These are phyloP conservation scores for Debaryomyces sp. DNA, from an alignment of 1,139 yeast species.

Conservation along the genomic window DNA sequence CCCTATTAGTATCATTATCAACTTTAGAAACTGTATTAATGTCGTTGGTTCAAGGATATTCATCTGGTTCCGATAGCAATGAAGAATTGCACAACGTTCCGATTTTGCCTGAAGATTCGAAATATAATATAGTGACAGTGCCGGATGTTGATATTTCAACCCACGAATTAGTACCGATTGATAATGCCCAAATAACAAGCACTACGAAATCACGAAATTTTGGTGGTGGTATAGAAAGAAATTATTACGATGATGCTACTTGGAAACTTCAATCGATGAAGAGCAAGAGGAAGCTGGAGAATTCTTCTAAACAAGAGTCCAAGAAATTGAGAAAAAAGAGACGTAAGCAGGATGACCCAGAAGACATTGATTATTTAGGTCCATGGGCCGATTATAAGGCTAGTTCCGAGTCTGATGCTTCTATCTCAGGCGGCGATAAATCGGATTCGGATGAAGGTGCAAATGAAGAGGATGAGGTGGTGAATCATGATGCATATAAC, in stretches of 20 bases:
- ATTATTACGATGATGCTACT: slow-evolving; percentile 29
- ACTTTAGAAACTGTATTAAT: slow-evolving; percentile 9
- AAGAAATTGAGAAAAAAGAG: slow-evolving; percentile 27
- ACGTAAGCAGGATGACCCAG: slow-evolving; percentile 42
- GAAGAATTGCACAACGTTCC: background rate
- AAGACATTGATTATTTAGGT: slow-evolving; percentile 49
- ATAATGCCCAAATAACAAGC: background rate
- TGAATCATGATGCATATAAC: slow-evolving; percentile 11
- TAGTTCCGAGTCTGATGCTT: slow-evolving; percentile 13
- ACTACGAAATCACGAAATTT: slow-evolving; percentile 22
- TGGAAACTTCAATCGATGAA: slow-evolving; percentile 32
- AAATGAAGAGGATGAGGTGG: slow-evolving; percentile 20
- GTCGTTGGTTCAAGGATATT: slow-evolving; percentile 36
- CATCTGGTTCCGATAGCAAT: slow-evolving; percentile 20
- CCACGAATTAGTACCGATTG: background rate
- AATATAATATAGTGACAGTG: background rate
- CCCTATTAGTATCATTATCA: background rate
- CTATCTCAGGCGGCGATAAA: background rate
- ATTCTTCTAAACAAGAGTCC: slow-evolving; percentile 1
- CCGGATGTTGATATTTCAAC: slow-evolving; percentile 1
- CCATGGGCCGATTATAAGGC: slow-evolving; percentile 59
- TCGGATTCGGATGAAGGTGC: slow-evolving; percentile 8
- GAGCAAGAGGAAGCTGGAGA: background rate
- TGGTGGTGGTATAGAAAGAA: slow-evolving; percentile 11
- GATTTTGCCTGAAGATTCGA: background rate